Base-by-base conservation (phyloP, 306 rosid genomes). In the Pyrus communis region DNA sequence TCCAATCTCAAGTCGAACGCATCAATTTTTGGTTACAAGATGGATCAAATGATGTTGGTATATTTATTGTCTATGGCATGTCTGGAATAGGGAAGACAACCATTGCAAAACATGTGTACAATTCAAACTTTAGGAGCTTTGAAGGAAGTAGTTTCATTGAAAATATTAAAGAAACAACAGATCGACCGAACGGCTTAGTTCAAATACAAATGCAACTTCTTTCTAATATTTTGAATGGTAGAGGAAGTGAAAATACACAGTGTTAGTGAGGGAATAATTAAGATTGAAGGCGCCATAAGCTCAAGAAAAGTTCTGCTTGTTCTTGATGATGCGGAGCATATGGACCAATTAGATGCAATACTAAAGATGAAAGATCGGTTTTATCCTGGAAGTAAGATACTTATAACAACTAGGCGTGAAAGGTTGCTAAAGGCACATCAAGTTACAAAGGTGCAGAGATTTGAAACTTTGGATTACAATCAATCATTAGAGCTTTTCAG, bases 71-170 rank as follows among this genome's bases (percentile, higher is more conserved):
- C 2, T 58, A 35, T 40, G 77, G 77, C 3, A 38, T 73, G 17
- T 4, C 33, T 15, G 77, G 77, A 57, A 58, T 73, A 58, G 77
- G 76, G 54, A 73, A 73, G 40, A 58, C 77, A 9, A 58, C 76
- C 1, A 10, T 73, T 2, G 76, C 76, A 9, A 57, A 73, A 17
- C 8, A 2, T 8, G 76, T 73, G 6, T 73, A 57, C 14, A 58
- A 58, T 58, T 38, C 55, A 14, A 73, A 73, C 25, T 73, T 35
- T 19, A 14, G 0, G 2, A 23, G 11, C 4, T 73, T 73, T 3
- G 11, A 59, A 38, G 57, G 23, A 73, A 73, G 76, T 35, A 73
- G 76, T 25, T 73, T 73, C 68, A 3, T 73, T 58, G 77, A 58
- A 59, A 73, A 73, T 10, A 58, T 73, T 1, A 73, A 23, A 38